A percentile compares a stretch with the other conserved stretches of the same genome.
Conservation (phyloP, 2,329 filamentous ascomycete species). For the Fusarium denticulatum region DNA sequence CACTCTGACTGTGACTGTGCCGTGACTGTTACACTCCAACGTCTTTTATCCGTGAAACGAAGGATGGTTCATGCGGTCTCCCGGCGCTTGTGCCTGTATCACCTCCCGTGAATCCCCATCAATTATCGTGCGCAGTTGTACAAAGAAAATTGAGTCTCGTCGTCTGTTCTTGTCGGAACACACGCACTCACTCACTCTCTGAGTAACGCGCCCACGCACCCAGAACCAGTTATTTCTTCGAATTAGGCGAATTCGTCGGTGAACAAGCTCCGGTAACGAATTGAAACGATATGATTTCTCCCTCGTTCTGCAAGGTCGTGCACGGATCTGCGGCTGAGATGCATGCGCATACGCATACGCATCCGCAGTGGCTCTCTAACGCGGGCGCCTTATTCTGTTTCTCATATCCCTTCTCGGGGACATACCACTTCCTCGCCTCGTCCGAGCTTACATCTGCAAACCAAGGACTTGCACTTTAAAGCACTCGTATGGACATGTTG, state of each 20-base stretch:
- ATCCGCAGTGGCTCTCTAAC: background rate
- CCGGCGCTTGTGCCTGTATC: slow-evolving; percentile 1
- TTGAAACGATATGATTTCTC: background rate
- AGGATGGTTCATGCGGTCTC: background rate
- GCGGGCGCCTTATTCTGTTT: background rate
- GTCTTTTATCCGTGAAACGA: background rate
- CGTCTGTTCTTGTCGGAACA: background rate
- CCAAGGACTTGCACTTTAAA: background rate
- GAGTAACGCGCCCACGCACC: background rate
- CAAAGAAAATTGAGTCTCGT: background rate
- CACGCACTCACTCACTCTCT: background rate
- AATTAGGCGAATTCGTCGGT: background rate
- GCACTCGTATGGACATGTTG: background rate
- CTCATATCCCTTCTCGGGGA: background rate
- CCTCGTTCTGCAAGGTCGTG: background rate
- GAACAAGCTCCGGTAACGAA: background rate
- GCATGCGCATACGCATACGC: background rate
- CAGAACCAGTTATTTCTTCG: background rate
- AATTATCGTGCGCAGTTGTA: background rate
- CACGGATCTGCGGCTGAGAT: background rate
- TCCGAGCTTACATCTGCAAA: background rate
- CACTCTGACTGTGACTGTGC: background rate
- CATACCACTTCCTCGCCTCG: background rate
- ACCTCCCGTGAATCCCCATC: background rate
- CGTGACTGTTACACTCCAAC: background rate